Base-by-base conservation (phyloP, 345 rosid genomes). In the Boechera divaricarpa region DNA sequence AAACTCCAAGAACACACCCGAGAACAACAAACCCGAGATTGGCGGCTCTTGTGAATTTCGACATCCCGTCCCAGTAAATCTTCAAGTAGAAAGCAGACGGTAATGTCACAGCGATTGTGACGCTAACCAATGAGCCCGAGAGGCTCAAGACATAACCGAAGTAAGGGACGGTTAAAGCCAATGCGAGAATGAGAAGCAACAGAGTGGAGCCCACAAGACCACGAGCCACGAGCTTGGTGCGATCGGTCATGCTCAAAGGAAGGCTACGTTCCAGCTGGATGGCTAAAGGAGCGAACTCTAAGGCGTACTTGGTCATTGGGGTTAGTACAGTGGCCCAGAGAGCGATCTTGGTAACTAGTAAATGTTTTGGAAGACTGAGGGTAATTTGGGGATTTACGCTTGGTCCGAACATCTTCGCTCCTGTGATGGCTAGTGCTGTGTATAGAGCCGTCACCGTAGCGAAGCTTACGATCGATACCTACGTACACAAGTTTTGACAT, bases 251-350 rank as follows among this genome's bases (percentile, higher is more conserved):
- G 6, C 88, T 80, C 7, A 28, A 6, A 6, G 92, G 91, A 42
- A 92, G 90, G 67, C 59, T 72, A 24, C 55, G 85, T 59, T 92
- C 89, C 1, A 88, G 80, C 76, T 90, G 92, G 75, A 90, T 87
- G 29, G 97, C 90, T 39, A 90, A 76, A n/a, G 98, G 94, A 11
- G 90, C 86, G 21, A 89, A 90, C 78, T 87, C 89, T 2, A 90
- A 86, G 3, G 96, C 94, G 48, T 90, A 92, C 67, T 92, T 90
- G 55, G 97, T 89, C 88, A 90, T 83, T 28, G 96, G 98, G 4
- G 94, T 89, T 6, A 90, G 66, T 28, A 87, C 94, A 12, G 91
- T 84, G 52, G 92, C 91, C 98, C 93, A 92, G 10, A 90, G 61
- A 21, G 94, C 94, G 28, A 90, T 81, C 81, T 85, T 90, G 36